Evolutionary conservation across 495 filamentous ascomycete genomes (phyloP).

Genomic region (Neurospora tetraspora): DNA sequence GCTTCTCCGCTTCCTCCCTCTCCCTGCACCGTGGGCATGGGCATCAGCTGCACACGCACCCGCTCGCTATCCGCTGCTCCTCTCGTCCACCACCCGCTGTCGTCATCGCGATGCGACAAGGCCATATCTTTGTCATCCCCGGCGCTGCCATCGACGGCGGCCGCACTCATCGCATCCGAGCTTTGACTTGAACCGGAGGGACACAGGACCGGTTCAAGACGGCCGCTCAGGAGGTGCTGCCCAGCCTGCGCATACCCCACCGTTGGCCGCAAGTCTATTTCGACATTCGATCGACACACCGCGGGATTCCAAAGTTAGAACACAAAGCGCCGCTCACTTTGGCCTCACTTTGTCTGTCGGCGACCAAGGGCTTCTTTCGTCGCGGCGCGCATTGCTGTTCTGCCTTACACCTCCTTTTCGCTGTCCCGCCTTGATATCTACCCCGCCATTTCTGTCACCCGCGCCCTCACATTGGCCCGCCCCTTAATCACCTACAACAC

Average conservation of each 20-base stretch:
- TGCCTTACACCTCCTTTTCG: neutral
- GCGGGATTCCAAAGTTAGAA: neutral
- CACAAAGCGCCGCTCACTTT: neutral
- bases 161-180: conserved; percentile 1
- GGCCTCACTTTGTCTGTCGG: neutral
- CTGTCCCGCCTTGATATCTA: neutral
- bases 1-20: conserved; percentile 7
- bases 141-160: conserved; percentile 3
- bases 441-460: neutral
- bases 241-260: conserved; percentile 22
- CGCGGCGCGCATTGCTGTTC: neutral
- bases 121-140: conserved; percentile 5
- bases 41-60: neutral
- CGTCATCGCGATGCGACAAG: conserved; percentile 27
- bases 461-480: neutral
- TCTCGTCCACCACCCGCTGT: conserved; percentile 14
- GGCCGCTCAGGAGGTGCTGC: conserved; percentile 5
- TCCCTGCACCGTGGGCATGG: conserved; percentile 3
- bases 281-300: neutral
- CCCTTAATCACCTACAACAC: conserved; percentile 11
- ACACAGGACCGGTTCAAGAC: neutral
- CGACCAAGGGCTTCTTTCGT: neutral
- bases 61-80: neutral
- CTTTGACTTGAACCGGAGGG: neutral
- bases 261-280: conserved; percentile 19